phyloP scores from a whole-genome alignment of 2,329 filamentous ascomycete species.

The Eutypella sp. region DNA sequence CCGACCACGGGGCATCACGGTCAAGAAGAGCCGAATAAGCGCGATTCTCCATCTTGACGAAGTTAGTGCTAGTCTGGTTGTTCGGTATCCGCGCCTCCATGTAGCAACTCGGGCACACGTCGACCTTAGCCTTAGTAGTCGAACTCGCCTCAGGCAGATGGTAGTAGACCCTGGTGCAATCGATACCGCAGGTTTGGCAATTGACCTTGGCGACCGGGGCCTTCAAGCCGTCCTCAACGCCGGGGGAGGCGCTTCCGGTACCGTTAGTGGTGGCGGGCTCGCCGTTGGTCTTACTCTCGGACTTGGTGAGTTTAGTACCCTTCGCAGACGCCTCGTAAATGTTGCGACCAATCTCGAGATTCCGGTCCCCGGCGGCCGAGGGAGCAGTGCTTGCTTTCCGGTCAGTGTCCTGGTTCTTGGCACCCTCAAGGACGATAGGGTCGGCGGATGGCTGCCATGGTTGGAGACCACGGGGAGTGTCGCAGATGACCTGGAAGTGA shows the following conservation, averaged over 20 bases:
- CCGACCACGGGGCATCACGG: constrained; percentile 83
- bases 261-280: constrained; percentile 67
- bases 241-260: constrained; percentile 36
- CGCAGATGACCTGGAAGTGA: constrained; percentile 92
- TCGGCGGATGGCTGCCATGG: constrained; percentile 89
- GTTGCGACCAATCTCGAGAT: constrained; percentile 89
- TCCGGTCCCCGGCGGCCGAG: constrained; percentile 72
- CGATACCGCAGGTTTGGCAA: constrained; percentile 88
- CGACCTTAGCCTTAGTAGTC: constrained; percentile 64
- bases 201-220: constrained; percentile 64
- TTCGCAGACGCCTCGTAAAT: constrained; percentile 92
- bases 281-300: constrained; percentile 69
- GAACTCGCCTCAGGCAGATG: constrained; percentile 55
- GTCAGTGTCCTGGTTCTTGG: constrained; percentile 65
- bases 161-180: constrained; percentile 67
- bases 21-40: constrained; percentile 74
- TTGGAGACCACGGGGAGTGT: constrained; percentile 90
- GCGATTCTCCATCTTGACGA: constrained; percentile 85
- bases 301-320: constrained; percentile 63
- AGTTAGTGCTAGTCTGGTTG: constrained; percentile 74
- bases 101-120: constrained; percentile 88
- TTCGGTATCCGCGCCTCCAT: constrained; percentile 77
- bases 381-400: constrained; percentile 61
- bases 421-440: constrained; percentile 58
- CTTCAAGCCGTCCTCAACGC: constrained; percentile 57